Base-by-base conservation (phyloP, 2,329 filamentous ascomycete species). In the Lasiodiplodia hormozganensis region DNA sequence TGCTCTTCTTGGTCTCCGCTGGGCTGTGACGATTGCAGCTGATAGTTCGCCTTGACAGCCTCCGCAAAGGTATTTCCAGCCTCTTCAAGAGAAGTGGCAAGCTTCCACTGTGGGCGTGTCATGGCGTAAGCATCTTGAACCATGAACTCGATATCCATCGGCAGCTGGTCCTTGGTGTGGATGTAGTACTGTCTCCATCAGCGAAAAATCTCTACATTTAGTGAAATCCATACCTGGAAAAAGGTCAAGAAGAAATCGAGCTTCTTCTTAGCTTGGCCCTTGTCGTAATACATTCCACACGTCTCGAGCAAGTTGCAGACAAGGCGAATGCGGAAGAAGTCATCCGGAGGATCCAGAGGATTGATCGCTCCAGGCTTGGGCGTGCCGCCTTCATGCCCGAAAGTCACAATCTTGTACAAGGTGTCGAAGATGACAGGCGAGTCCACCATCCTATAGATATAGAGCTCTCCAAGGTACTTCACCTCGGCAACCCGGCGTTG, bases 101-200 rank as follows among this genome's bases (percentile, higher is more conserved):
- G 83, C 79, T 96, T 96, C 96, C 95, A 99, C 76, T 97, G 92
- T 4, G 96, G 95, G 57, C 96, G 88, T 14, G 94, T 91, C 40
- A 94, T 82, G 31, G 90, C 89, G 80, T 92, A 98, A 0, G 92
- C 94, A 78, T 99, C 96, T 78, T 97, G 94, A 7, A 99, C 88
- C 56, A 97, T 90, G 77, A 99, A 99, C 69, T 99, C 96, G 57
- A 98, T 92, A 72, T 99, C 96, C 93, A 99, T 96, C 0, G 96
- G 96, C 49, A 97, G 81, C 0, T 92, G 86, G 23, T 95, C 89
- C 80, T 99, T 99, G 23, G 92, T 94, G 75, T 92, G 90, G 73
- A 98, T 91, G 80, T 99, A 99, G 79, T 97, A 98, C 87, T 92
- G 72, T 36, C 28, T 36, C 6, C 6, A 34, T 70, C n/a, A 60